A percentile compares a stretch with the other conserved stretches of the same genome.
phyloP scores from a whole-genome alignment of 768 basidiomycete genomes.

The Kondoa subrosea region DNA sequence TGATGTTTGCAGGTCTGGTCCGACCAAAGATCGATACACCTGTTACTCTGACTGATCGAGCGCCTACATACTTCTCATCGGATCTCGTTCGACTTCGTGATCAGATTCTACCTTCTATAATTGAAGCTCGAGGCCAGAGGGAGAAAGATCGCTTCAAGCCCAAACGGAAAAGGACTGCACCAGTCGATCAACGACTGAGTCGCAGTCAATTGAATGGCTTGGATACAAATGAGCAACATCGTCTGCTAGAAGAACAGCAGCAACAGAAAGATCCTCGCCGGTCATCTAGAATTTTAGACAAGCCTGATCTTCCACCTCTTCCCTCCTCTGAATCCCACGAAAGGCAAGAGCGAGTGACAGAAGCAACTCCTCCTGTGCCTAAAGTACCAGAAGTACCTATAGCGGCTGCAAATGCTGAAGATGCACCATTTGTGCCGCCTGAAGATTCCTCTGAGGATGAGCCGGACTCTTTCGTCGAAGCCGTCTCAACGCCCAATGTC shows the following conservation, averaged over 20 bases:
- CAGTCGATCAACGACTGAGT: constrained; percentile 25
- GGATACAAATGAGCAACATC: constrained; percentile 1
- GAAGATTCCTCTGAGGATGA: neutral
- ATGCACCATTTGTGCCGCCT: constrained; percentile 3
- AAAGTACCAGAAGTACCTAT: neutral
- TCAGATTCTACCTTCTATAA: constrained; percentile 58
- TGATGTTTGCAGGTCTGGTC: constrained; percentile 45
- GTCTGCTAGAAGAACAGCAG: constrained; percentile 2
- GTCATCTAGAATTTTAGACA: neutral
- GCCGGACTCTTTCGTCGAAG: neutral
- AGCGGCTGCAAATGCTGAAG: neutral
- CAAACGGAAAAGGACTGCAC: constrained; percentile 24
- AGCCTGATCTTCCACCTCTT: neutral
- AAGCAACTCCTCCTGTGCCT: neutral
- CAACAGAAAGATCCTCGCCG: neutral
- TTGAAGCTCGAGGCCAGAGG: constrained; percentile 52
- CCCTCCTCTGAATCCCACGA: neutral
- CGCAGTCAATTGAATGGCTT: constrained; percentile 11
- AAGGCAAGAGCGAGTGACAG: neutral
- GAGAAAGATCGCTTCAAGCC: constrained; percentile 20
- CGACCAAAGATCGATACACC: constrained; percentile 67
- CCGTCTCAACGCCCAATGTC: neutral
- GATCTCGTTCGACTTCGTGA: constrained; percentile 64
- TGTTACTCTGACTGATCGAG: constrained; percentile 76
- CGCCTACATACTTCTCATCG: constrained; percentile 64